Evolutionary conservation across 768 basidiomycete species (phyloP).

Genomic region (Paxillus rubicundulus): DNA sequence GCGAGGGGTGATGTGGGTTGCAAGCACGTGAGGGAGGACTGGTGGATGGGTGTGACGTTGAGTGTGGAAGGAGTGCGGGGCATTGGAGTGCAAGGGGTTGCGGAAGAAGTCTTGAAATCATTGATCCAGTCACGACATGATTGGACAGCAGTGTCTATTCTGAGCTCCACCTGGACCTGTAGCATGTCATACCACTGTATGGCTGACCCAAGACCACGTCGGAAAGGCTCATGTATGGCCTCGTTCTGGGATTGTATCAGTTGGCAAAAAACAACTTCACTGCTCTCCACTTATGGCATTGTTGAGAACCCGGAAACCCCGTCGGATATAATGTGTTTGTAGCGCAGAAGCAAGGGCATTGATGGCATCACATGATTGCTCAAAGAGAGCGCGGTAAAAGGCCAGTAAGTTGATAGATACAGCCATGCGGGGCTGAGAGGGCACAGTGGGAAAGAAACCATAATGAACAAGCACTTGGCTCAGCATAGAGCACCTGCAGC

Average conservation of each 20-base stretch:
- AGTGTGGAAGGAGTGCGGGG: neutral
- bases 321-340: neutral
- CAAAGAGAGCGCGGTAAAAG: constrained; percentile 34
- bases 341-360: constrained; percentile 6
- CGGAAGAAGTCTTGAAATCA: neutral
- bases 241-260: constrained; percentile 17
- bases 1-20: neutral
- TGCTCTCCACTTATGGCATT: constrained; percentile 15
- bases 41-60: neutral
- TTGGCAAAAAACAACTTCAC: neutral
- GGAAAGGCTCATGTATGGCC: constrained; percentile 30
- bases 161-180: constrained; percentile 8
- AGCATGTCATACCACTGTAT: constrained; percentile 32
- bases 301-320: constrained; percentile 15
- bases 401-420: constrained; percentile 31
- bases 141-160: neutral
- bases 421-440: constrained; percentile 15
- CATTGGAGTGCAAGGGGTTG: neutral
- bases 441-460: constrained; percentile 36
- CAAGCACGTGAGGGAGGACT: neutral
- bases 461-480: constrained; percentile 25
- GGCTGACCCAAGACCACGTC: constrained; percentile 23
- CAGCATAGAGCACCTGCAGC: neutral
- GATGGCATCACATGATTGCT: constrained; percentile 33
- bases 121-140: neutral